A percentile compares a stretch with the other conserved stretches of the same genome.
These are phyloP conservation scores for Excoecaria agallocha DNA, from an alignment of 345 rosid species.

Conservation along the genomic window DNA sequence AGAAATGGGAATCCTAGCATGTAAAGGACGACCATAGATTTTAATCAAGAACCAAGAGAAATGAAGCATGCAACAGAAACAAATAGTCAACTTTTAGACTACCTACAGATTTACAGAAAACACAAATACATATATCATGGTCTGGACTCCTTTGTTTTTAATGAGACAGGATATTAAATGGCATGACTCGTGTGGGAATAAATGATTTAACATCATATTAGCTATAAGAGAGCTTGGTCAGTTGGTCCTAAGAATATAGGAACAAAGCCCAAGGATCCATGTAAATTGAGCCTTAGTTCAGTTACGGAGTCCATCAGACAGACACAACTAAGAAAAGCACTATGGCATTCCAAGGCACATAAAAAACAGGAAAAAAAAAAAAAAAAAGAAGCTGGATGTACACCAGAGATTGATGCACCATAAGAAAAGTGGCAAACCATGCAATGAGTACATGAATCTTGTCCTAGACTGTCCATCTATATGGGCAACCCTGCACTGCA, in stretches of 20 bases:
- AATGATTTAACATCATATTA: background rate
- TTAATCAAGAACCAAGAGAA: constrained; percentile 2
- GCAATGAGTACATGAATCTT: background rate
- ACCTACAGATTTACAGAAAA: background rate
- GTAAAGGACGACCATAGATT: background rate
- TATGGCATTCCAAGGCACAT: too few species aligned
- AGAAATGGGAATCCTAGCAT: constrained; percentile 79
- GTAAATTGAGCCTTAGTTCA: constrained; percentile 1
- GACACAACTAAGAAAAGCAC: background rate
- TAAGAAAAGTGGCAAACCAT: background rate
- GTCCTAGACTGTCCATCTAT: background rate
- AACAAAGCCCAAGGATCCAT: background rate
- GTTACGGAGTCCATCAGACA: background rate
- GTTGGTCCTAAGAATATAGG: background rate
- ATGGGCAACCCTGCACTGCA: background rate
- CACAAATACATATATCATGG: background rate
- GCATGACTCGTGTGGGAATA: constrained; percentile 1
- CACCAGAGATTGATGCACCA: background rate
- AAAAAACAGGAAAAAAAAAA: background rate
- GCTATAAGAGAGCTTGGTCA: background rate
- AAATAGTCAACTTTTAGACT: background rate
- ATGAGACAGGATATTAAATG: background rate
- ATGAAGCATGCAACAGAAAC: background rate
- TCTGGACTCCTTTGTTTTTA: background rate
- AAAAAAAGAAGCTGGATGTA: background rate